Base-by-base conservation (phyloP, 768 basidiomycete species). In the Russula sp. region DNA sequence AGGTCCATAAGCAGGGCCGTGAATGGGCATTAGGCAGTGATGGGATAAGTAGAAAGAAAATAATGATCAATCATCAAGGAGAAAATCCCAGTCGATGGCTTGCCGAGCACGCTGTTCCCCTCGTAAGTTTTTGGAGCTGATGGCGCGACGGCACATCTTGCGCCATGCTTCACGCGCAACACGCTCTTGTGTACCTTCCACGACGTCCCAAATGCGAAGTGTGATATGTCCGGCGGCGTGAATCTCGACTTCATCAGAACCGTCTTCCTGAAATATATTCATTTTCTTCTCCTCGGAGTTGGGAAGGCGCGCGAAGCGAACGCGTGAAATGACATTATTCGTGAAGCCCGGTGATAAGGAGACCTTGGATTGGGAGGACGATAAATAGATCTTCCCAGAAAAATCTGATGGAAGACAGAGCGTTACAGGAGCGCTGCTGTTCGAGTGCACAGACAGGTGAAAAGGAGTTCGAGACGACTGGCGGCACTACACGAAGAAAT, bases 401-500 rank as follows among this genome's bases (percentile, higher is more conserved):
- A 91, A 91, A 71, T 92, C 89, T 40, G 88, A 90, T 16, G 90
- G 90, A 22, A 92, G 78, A 84, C 85, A 91, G 63, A 91, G 74
- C 6, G 85, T 89, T 34, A 91, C 81, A 69, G 89, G 82, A 46
- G 90, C 87, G 54, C 61, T 60, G 26, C 78, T 75, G n/a, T 79
- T 76, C 20, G 83, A 85, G 67, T 80, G 80, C 40, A 92, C 77
- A 72, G 88, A 84, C 55, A 91, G 80, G 38, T 67, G 59, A 65
- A 69, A 72, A 22, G 75, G 72, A 6, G 73, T 69, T 57, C 73
- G 74, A 52, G 71, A 69, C 38, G 73, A 74, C 58, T 71, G 73
- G 40, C 66, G 67, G 69, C 71, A 74, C 71, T 73, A 59, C 42
- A 67, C 18, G 38, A 14, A 13, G 38, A 16, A n/a, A 55, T 56